Evolutionary conservation across 768 basidiomycete genomes (phyloP), one percentile per base, ranked within the genome.

Genomic region (Infundibulicybe gibba): DNA sequence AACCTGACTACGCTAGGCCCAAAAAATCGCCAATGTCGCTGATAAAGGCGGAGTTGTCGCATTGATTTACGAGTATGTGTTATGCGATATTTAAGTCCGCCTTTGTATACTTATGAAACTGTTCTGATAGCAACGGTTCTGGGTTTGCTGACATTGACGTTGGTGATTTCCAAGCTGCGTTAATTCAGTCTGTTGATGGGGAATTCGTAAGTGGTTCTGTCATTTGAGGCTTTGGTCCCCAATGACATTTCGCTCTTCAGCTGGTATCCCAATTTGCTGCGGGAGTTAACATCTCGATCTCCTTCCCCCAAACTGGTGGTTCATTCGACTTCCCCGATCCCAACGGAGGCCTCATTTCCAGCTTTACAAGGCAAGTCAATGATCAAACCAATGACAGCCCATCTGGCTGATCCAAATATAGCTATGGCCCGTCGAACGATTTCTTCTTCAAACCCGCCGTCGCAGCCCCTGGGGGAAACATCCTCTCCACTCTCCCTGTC

Each of bases 401-500:
- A 21, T 40, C n/a, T 25, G 8, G 11, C 16, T 52, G 12, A 32
- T 19, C 31, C n/a, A n/a, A n/a, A 25, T 8, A 25, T 25, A 25
- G 25, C 8, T 81, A 76, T 47, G 83, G 83, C 1, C 83, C 83
- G 1, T 71, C 78, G 3, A 76, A 81, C 55, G 81, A 85, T 54
- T 67, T 81, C 51, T 73, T 64, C 64, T 76, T 77, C 69, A 79
- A 79, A 45, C 77, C 80, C 9, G 67, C 77, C 10, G 57, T 81
- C 43, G 65, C 77, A 21, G 74, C 79, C 5, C 77, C 79, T 0
- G 79, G 79, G 9, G 77, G 76, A 1, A 71, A 74, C 55, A 76
- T 78, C 41, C 54, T 77, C 19, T 75, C 74, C 0, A 76, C 76
- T 2, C 57, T 68, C 25, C 76, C 76, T 3, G 55, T 69, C 20